Conservation (phyloP, 2,329 filamentous ascomycete species). For the Sporothrix pallida region DNA sequence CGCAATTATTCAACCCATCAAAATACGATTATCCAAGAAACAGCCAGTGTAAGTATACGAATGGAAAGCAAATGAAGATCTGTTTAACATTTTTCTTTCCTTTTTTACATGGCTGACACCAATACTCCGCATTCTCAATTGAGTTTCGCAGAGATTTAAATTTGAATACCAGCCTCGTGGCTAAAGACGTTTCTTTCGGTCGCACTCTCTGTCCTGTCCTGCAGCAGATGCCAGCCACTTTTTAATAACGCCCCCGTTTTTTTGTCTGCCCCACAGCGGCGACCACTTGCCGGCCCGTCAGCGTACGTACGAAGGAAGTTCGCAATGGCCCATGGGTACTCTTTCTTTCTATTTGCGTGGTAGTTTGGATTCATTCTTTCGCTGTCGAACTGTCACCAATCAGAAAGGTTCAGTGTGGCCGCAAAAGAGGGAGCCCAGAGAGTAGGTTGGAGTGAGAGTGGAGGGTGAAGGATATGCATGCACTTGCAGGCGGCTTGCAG, state of each 20-base stretch:
- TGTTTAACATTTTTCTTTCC: background rate
- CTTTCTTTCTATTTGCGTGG: background rate
- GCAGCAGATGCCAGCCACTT: constrained; percentile 12
- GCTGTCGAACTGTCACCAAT: background rate
- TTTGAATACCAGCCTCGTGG: constrained; percentile 16
- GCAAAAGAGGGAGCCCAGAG: constrained; percentile 18
- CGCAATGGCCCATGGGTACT: background rate
- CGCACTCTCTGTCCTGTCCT: background rate
- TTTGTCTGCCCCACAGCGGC: constrained; percentile 26
- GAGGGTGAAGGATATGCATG: constrained; percentile 18
- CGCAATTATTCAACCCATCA: constrained; percentile 1
- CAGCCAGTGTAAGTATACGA: background rate
- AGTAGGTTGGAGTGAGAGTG: constrained; percentile 21
- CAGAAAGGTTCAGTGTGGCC: background rate
- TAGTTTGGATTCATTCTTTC: background rate
- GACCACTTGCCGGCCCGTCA: constrained; percentile 4
- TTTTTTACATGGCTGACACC: background rate
- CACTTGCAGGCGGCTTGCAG: constrained; percentile 15
- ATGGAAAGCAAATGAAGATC: background rate
- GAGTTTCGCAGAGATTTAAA: background rate
- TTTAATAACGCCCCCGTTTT: constrained; percentile 10
- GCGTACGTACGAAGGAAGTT: background rate
- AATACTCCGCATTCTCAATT: background rate
- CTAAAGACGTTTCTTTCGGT: too few species aligned
- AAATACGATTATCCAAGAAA: background rate